Evolutionary conservation across 1,284 basidiomycete genomes (phyloP), one percentile per base, ranked within the genome.

Genomic region (Trametes versicolor): DNA sequence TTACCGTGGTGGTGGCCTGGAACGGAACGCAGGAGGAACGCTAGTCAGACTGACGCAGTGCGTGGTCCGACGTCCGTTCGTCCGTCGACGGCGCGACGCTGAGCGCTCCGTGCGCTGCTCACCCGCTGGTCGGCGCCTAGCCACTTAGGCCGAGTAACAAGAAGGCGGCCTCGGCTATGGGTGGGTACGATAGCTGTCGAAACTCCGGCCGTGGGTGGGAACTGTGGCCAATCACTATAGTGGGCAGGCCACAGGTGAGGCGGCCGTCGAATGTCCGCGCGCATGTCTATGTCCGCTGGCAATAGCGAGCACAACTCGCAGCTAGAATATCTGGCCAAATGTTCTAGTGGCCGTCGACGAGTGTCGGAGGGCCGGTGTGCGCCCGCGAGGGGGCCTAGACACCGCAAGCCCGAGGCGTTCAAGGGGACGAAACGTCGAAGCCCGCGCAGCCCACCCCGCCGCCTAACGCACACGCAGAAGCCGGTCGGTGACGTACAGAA

Each of bases 81-180:
- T 56, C 53, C 60, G 60, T 41, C 37, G 45, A 47, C 52, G 27
- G 25, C 21, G 8, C 12, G 3, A n/a, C 23, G 9, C 21, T 32
- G 49, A 54, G 54, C 61, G 61, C 61, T 62, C 61, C 61, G 61
- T 25, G 29, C 32, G 19, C 34, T 34, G 37, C 39, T 23, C 52
- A 25, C 49, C 53, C 54, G 50, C 21, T 21, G n/a, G 19, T 47
- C 49, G 58, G 51, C 58, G 58, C 51, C 41, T 53, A 36, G 29
- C n/a, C 6, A 58, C 6, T 23, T 10, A 4, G 19, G 7, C 13
- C 29, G 56, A 27, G 32, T 23, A 25, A 29, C 34, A 8, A 49
- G 47, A 27, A 23, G 17, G 47, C 34, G 57, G 57, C 36, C 57
- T 49, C 21, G 47, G 45, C 41, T 9, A 8, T 9, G 36, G 37